Base-by-base conservation (phyloP, 2,329 filamentous ascomycete species). In the Malbranchea cinnamomea region DNA sequence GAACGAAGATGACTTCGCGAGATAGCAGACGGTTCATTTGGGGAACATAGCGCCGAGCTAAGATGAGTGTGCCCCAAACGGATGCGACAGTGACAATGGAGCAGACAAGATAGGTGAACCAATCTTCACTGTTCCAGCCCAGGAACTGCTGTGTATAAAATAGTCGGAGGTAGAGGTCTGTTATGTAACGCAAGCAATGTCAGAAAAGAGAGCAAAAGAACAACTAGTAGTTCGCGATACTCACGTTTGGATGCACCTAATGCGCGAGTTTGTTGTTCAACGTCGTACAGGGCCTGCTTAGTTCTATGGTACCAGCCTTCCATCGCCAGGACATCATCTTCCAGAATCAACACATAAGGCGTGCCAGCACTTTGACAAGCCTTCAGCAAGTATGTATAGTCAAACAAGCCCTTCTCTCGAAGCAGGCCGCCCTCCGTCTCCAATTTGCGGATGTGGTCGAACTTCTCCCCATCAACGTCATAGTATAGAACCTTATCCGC, bases 221-320 rank as follows among this genome's bases (percentile, higher is more conserved):
- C n/a, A 26, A 31, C 9, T 10, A 19, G 15, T 5, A n/a, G 20
- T 22, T 11, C 20, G 12, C 8, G 8, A 28, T 9, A 27, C 40
- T 37, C 28, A 42, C 45, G 46, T n/a, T 40, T 42, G 27, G 39
- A 38, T 21, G 32, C 34, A 2, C 37, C 40, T 20, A 50, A 43
- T 15, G 42, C 36, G 10, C 37, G 39, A 8, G 45, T 48, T 28
- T 52, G 41, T 18, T 35, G 37, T 33, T 59, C 49, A 4, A 50
- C 50, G 20, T 42, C 36, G 11, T 46, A 37, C 18, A 62, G 39
- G 0, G 51, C 59, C 4, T 45, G 35, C 22, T 55, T 43, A 0
- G 54, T 56, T 4, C 57, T 52, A 27, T 56, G 46, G 37, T 56
- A 62, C 61, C 62, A 65, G 8, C 60, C 60, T 28, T 62, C 57